A percentile compares a stretch with the other conserved stretches of the same genome.
Conservation (phyloP, 2,329 filamentous ascomycete species). For the Alternaria gansuensis region DNA sequence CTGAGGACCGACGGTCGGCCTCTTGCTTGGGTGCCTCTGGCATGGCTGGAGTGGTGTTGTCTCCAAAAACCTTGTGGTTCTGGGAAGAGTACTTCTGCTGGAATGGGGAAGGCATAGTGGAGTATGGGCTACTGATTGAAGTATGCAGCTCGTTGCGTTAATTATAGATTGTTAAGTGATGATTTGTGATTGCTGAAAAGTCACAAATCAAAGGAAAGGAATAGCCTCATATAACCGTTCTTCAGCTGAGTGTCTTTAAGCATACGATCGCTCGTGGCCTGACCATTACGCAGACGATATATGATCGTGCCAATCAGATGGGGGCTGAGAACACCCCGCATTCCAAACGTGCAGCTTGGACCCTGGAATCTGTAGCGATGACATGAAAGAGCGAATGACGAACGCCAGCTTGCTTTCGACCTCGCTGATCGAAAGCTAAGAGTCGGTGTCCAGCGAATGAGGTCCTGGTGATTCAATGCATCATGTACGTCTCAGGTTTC, state of each 20-base stretch:
- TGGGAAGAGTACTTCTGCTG: constrained; percentile 52
- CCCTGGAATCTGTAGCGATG: constrained; percentile 39
- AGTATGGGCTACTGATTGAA: background rate
- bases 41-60: constrained; percentile 41
- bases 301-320: constrained; percentile 50
- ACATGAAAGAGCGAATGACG: constrained; percentile 29
- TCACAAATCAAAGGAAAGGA: constrained; percentile 5
- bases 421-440: constrained; percentile 10
- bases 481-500: constrained; percentile 4
- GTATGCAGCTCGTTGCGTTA: background rate
- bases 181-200: background rate
- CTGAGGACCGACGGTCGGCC: constrained; percentile 44
- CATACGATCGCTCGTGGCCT: constrained; percentile 37
- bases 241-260: constrained; percentile 28
- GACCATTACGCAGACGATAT: constrained; percentile 45
- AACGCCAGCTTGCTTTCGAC: constrained; percentile 6
- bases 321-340: constrained; percentile 45
- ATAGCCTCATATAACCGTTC: constrained; percentile 28
- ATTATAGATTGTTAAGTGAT: background rate
- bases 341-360: constrained; percentile 36
- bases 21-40: constrained; percentile 48
- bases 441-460: constrained; percentile 24
- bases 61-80: constrained; percentile 44
- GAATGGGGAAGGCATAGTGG: constrained; percentile 50
- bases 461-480: constrained; percentile 11